A percentile compares a stretch with the other conserved stretches of the same genome.
Conservation (phyloP, 2,329 filamentous ascomycete genomes). For the Didymella lethalis region DNA sequence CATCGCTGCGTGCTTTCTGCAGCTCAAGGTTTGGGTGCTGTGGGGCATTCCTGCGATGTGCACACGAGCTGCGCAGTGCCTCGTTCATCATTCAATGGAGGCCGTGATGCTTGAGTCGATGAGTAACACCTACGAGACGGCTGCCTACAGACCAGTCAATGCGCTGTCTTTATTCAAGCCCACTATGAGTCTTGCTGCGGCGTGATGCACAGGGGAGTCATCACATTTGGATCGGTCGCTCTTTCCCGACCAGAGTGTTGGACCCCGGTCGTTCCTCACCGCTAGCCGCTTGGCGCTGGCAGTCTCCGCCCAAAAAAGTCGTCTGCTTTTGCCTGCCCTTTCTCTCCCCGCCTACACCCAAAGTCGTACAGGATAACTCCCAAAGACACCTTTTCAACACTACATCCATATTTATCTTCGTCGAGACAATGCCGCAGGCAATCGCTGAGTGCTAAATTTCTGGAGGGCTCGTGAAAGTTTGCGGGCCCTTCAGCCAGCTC, state of each 20-base stretch:
- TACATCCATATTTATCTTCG: constrained; percentile 48
- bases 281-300: constrained; percentile 33
- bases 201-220: constrained; percentile 34
- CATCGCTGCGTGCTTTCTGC: constrained; percentile 39
- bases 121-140: constrained; percentile 5
- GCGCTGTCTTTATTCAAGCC: constrained; percentile 16
- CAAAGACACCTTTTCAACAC: constrained; percentile 33
- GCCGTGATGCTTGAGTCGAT: constrained; percentile 13
- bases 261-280: constrained; percentile 27
- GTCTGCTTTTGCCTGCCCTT: constrained; percentile 38
- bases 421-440: constrained; percentile 59
- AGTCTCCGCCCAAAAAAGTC: constrained; percentile 33
- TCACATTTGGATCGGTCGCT: constrained; percentile 23
- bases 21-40: constrained; percentile 38
- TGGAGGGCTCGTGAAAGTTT: constrained; percentile 68
- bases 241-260: constrained; percentile 21
- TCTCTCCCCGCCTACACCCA: constrained; percentile 49
- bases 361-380: constrained; percentile 49
- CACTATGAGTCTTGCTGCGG: constrained; percentile 24
- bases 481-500: constrained; percentile 79
- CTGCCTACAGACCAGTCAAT: constrained; percentile 10
- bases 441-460: constrained; percentile 78
- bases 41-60: constrained; percentile 41
- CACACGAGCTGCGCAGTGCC: constrained; percentile 35
- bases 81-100: constrained; percentile 7